Conservation (phyloP, 2,329 filamentous ascomycete species). For the Calonectria montana region DNA sequence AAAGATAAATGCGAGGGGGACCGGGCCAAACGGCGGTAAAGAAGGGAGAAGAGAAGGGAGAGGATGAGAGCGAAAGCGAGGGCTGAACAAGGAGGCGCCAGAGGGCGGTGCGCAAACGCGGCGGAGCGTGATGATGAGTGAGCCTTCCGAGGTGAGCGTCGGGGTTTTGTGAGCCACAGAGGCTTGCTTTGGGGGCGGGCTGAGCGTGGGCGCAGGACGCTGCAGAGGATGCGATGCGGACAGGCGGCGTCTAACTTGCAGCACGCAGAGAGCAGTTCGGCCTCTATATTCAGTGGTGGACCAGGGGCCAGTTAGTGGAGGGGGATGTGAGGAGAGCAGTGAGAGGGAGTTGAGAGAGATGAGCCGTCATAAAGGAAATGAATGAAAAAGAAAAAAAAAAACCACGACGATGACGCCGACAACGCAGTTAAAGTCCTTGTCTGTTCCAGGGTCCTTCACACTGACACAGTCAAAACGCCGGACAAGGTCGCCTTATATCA, state of each 20-base stretch:
- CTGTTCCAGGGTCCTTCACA: not conserved
- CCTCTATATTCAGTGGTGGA: slow-evolving; percentile 10
- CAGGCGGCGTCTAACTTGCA: slow-evolving; percentile 15
- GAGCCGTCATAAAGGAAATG: not conserved
- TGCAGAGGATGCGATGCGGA: not conserved
- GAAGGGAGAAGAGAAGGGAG: slow-evolving; percentile 15
- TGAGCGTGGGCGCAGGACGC: slow-evolving; percentile 22
- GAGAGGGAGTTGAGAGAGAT: not conserved
- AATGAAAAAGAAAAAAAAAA: not conserved
- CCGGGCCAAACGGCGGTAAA: slow-evolving; percentile 26
- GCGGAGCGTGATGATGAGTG: slow-evolving; percentile 25
- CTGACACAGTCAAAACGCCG: slow-evolving; percentile 11
- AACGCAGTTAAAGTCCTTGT: not conserved
- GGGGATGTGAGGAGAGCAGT: not conserved
- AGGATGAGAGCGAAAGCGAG: slow-evolving; percentile 6
- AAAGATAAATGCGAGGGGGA: slow-evolving; percentile 9
- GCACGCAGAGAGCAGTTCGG: slow-evolving; percentile 7
- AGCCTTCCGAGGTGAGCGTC: slow-evolving; percentile 16
- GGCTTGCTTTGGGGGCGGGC: slow-evolving; percentile 19
- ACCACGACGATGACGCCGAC: not conserved
- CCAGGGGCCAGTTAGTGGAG: not conserved
- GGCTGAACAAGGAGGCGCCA: slow-evolving; percentile 26
- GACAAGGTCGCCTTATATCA: slow-evolving; percentile 14
- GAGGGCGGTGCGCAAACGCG: slow-evolving; percentile 22
- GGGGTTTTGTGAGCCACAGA: slow-evolving; percentile 21